phyloP scores from a whole-genome alignment of 2,329 filamentous ascomycete genomes.

The Pestalotiopsis sp. region DNA sequence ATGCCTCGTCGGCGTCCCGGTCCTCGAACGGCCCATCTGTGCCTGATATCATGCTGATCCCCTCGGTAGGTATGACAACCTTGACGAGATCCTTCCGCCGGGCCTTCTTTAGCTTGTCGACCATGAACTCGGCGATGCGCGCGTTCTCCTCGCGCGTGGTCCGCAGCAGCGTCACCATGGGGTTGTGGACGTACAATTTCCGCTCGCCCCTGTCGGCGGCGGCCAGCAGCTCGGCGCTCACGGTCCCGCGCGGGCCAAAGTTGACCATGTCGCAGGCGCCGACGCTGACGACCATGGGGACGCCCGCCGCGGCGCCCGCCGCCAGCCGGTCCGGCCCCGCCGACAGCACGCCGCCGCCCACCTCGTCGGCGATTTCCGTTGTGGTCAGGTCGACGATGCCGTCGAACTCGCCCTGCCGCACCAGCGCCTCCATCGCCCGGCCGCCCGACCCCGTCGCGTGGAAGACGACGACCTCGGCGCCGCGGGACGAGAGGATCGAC shows the following conservation, averaged over 20 bases:
- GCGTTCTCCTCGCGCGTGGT: constrained; percentile 59
- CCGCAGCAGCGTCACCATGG: constrained; percentile 66
- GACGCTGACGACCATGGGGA: constrained; percentile 54
- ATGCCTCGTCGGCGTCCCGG: constrained; percentile 40
- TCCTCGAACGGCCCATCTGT: constrained; percentile 55
- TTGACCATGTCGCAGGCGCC: constrained; percentile 65
- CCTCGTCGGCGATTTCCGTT: constrained; percentile 66
- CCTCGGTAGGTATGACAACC: constrained; percentile 61
- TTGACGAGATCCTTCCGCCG: constrained; percentile 44
- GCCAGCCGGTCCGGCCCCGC: constrained; percentile 59
- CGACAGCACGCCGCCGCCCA: constrained; percentile 64
- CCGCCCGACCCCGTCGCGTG: constrained; percentile 72
- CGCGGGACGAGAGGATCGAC: constrained; percentile 44
- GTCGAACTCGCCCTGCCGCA: constrained; percentile 59
- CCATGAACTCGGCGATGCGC: constrained; percentile 58
- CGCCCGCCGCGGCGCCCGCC: constrained; percentile 55
- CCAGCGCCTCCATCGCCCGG: constrained; percentile 67
- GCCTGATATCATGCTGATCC: constrained; percentile 62
- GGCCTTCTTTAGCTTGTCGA: constrained; percentile 48
- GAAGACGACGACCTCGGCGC: constrained; percentile 65
- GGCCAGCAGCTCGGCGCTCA: constrained; percentile 28
- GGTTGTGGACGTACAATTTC: constrained; percentile 65
- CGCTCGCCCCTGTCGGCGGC: constrained; percentile 54
- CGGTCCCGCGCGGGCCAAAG: constrained; percentile 57
- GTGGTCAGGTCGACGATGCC: constrained; percentile 73